These are phyloP conservation scores for Penicillium lividum DNA, from an alignment of 495 filamentous ascomycete species.

Conservation along the genomic window DNA sequence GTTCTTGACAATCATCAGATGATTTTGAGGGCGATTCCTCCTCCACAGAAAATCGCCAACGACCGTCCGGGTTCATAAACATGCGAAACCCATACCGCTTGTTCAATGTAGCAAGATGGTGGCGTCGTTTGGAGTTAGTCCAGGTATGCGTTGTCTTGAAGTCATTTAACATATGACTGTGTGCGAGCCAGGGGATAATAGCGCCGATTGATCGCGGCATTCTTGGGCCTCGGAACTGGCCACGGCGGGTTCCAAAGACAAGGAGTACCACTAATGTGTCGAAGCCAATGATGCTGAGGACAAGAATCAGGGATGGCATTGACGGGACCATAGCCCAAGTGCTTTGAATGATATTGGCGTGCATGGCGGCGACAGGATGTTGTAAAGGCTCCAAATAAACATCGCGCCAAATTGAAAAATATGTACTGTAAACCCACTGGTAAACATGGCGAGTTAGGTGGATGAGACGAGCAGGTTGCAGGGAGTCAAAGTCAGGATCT, in stretches of 20 bases:
- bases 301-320: constrained; percentile 33
- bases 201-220: constrained; percentile 44
- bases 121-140: constrained; percentile 34
- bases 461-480: constrained; percentile 28
- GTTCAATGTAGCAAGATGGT: constrained; percentile 29
- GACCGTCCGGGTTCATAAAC: constrained; percentile 35
- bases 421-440: constrained; percentile 46
- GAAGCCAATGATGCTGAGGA: constrained; percentile 36
- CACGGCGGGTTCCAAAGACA: constrained; percentile 41
- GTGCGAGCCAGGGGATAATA: constrained; percentile 42
- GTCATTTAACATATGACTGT: constrained; percentile 42
- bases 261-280: constrained; percentile 41
- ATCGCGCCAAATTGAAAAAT: constrained; percentile 42
- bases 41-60: constrained; percentile 42
- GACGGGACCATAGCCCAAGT: constrained; percentile 41
- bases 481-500: constrained; percentile 27
- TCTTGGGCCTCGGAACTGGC: constrained; percentile 40
- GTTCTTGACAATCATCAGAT: background rate
- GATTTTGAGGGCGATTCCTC: constrained; percentile 22
- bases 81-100: constrained; percentile 42
- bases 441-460: constrained; percentile 37
- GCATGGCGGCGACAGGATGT: constrained; percentile 20
- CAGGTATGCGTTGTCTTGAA: constrained; percentile 37
- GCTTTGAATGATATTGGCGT: constrained; percentile 36
- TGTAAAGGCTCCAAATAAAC: constrained; percentile 37